Evolutionary conservation across 495 filamentous ascomycete genomes (phyloP).

Genomic region (Lasiosphaeria miniovina): DNA sequence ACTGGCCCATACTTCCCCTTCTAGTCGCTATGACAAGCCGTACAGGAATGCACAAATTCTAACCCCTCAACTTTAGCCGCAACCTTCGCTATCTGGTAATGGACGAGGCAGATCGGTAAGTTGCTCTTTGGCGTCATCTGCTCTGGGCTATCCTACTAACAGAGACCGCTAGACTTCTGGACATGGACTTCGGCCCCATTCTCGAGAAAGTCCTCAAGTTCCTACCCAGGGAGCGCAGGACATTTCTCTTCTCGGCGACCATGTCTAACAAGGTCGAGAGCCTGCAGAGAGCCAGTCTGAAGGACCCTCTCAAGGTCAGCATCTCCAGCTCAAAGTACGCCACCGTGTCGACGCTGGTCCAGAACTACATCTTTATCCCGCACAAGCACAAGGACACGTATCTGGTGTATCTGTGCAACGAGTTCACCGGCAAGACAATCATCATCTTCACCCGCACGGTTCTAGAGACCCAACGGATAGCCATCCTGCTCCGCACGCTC

Average conservation of each 20-base stretch:
- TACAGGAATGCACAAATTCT: too few species aligned
- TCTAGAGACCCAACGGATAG: slow-evolving; percentile 79
- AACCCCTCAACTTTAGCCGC: slow-evolving; percentile 8
- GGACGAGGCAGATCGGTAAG: slow-evolving; percentile 78
- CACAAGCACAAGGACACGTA: slow-evolving; percentile 90
- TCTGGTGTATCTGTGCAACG: slow-evolving; percentile 79
- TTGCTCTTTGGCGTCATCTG: background rate
- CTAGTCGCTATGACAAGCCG: too few species aligned
- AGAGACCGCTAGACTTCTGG: slow-evolving; percentile 57
- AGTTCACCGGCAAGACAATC: slow-evolving; percentile 73
- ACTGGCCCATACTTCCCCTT: background rate
- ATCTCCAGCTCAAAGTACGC: slow-evolving; percentile 77
- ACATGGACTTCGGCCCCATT: slow-evolving; percentile 90
- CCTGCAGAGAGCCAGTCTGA: slow-evolving; percentile 81
- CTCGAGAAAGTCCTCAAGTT: slow-evolving; percentile 92
- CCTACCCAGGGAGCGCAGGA: slow-evolving; percentile 72
- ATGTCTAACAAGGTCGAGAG: slow-evolving; percentile 90
- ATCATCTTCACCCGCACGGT: slow-evolving; percentile 96
- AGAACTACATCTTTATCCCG: slow-evolving; percentile 81
- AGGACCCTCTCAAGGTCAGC: slow-evolving; percentile 69
- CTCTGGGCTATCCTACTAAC: background rate
- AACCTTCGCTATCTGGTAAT: slow-evolving; percentile 82
- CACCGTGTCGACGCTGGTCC: slow-evolving; percentile 79
- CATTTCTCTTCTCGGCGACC: slow-evolving; percentile 92
- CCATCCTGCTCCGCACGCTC: slow-evolving; percentile 75